Evolutionary conservation across 495 filamentous ascomycete species (phyloP), one percentile per base, ranked within the genome.

Genomic region (Neurospora pannonica): DNA sequence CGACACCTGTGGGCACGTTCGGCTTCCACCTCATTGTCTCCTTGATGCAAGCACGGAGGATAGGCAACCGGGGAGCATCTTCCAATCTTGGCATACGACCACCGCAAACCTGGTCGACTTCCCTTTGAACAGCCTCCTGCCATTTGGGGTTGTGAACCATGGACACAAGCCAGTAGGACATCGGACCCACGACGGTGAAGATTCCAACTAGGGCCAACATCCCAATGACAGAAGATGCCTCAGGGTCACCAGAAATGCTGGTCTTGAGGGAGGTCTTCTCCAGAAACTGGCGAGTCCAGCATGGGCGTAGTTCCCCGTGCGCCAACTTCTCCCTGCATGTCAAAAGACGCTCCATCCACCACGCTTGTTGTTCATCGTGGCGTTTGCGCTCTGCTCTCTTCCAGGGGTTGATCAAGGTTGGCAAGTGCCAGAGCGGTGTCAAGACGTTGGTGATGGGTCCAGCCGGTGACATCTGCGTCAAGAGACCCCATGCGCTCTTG

Each of bases 1-100:
- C 86, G 46, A 88, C 83, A 0, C 83, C 82, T 3, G 82, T 82
- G 4, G 83, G 83, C 1, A 85, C 83, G 69, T 83, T 84, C 11
- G 88, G 88, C 46, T 82, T 84, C 89, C 89, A 90, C 37, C 89
- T 82, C 77, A 89, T 80, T 13, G 77, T 78, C 71, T 79, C 78
- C 75, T 79, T 79, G 48, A 90, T 85, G 70, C 87, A 84, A 1
- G 89, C 89, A 38, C 87, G 82, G 24, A 90, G 74, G 3, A 80
- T 80, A 1, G 86, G 86, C 19, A 88, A 76, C 9, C 79, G 78
- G 0, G 81, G 81, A 4, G 78, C 71, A 40, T 88, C 86, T 8
- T 81, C 81, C 11, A 86, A 81, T 9, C 79, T 82, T 1, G 86
- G 86, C 28, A 85, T 60, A 8, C 81, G 77, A 0, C 75, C 31